These are phyloP conservation scores for Trichothecium roseum DNA, from an alignment of 2,329 filamentous ascomycete species.

Conservation along the genomic window DNA sequence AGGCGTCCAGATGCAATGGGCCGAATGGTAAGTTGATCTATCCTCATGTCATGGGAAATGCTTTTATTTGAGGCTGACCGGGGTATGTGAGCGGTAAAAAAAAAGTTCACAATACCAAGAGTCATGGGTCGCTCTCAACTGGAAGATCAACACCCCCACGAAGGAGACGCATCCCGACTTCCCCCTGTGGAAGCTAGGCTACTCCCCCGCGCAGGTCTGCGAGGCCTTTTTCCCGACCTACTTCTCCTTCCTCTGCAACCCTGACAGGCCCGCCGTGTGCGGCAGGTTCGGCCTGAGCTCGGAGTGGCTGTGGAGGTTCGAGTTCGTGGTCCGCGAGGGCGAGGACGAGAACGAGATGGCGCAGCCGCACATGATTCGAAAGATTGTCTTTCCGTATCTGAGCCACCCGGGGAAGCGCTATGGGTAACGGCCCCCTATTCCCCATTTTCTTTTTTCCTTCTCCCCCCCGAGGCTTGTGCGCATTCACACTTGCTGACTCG, in stretches of 20 bases:
- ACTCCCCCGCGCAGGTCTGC: constrained; percentile 33
- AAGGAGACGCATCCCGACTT: constrained; percentile 34
- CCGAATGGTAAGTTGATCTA: constrained; percentile 9
- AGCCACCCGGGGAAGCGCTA: constrained; percentile 11
- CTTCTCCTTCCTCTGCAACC: constrained; percentile 33
- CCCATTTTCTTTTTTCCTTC: constrained; percentile 3
- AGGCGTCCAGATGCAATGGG: constrained; percentile 22
- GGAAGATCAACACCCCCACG: constrained; percentile 30
- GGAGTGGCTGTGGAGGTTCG: constrained; percentile 32
- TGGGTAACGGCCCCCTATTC: background rate
- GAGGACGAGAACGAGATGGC: constrained; percentile 9
- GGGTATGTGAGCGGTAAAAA: no score
- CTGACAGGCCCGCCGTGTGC: constrained; percentile 28
- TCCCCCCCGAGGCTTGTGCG: background rate
- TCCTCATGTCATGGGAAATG: background rate
- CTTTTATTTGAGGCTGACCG: constrained; percentile 7
- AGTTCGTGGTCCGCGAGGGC: constrained; percentile 13
- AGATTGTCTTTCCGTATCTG: constrained; percentile 12
- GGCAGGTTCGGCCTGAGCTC: constrained; percentile 30
- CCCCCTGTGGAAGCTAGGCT: constrained; percentile 34
- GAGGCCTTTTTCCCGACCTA: constrained; percentile 33
- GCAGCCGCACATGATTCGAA: constrained; percentile 11
- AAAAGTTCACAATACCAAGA: constrained; percentile 17
- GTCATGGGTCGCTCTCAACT: constrained; percentile 38
- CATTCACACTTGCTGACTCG: constrained; percentile 6